Evolutionary conservation across 176 grass and related monocot species (phyloP).

Genomic region (Secale cereale): DNA sequence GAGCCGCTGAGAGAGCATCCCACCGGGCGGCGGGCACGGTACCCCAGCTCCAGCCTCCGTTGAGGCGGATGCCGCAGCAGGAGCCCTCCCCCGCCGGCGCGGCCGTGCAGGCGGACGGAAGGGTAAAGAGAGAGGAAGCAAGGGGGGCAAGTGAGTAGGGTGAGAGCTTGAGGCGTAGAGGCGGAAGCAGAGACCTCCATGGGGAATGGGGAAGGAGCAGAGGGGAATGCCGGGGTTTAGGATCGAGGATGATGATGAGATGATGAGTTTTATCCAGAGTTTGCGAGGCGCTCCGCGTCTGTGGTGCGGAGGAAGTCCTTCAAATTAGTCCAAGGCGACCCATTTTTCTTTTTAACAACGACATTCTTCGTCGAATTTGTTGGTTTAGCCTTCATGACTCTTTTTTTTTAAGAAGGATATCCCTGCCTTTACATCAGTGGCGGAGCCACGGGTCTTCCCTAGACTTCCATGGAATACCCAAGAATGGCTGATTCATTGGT

Average conservation of each 20-base stretch:
- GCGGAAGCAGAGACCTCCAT: slow-evolving; percentile 36
- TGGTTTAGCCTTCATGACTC: too few species aligned
- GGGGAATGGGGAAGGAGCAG: not conserved
- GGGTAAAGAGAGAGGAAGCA: slow-evolving; percentile 11
- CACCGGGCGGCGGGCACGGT: not conserved
- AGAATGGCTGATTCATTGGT: too few species aligned
- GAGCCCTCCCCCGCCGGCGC: not conserved
- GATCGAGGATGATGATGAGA: not conserved
- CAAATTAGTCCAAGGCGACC: too few species aligned
- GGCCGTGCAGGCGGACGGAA: not conserved
- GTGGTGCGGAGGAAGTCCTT: slow-evolving; percentile 8
- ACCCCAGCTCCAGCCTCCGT: not conserved
- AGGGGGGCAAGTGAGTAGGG: slow-evolving; percentile 11
- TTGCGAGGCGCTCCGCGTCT: not conserved
- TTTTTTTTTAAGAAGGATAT: too few species aligned
- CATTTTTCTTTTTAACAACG: too few species aligned
- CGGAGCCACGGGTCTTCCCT: too few species aligned
- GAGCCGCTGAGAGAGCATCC: not conserved
- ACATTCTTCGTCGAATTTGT: too few species aligned
- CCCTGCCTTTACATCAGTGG: too few species aligned
- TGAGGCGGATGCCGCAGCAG: slow-evolving; percentile 1
- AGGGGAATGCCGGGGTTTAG: not conserved
- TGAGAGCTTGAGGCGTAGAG: slow-evolving; percentile 9
- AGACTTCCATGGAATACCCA: too few species aligned
- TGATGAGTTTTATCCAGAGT: slow-evolving; percentile 35